Evolutionary conservation across 352 stramenopile genomes (phyloP).

Genomic region (Globisporangium orthogonon): DNA sequence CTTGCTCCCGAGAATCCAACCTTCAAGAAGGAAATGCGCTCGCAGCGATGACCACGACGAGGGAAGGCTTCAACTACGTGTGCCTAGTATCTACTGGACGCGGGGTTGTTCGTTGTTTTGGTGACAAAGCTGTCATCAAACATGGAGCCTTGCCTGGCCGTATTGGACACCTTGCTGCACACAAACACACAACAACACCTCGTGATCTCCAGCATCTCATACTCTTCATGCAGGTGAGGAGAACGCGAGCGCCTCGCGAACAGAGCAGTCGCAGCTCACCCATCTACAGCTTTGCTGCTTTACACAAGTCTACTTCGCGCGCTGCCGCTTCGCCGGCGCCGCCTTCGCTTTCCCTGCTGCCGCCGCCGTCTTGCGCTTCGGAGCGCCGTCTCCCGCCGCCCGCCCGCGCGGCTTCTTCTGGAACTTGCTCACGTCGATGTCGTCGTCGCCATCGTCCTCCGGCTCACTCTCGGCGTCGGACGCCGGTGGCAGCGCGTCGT

Average conservation of each 20-base stretch:
- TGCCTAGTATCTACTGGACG: too few relatives aligned
- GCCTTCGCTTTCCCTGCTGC: slow-evolving; percentile 31
- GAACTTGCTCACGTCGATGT: slow-evolving; percentile 67
- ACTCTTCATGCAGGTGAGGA: background rate
- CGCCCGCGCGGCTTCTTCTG: slow-evolving; percentile 63
- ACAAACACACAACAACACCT: too few relatives aligned
- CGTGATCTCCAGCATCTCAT: background rate
- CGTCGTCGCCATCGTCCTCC: slow-evolving; percentile 47
- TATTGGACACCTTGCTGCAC: too few relatives aligned
- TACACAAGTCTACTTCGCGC: slow-evolving; percentile 14
- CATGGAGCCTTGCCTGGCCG: too few relatives aligned
- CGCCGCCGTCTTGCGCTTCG: slow-evolving; percentile 49
- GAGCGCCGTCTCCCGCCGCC: slow-evolving; percentile 11
- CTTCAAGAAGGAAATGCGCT: too few relatives aligned
- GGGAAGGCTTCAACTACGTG: too few relatives aligned
- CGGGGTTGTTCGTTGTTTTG: too few relatives aligned
- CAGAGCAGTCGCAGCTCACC: too few relatives aligned
- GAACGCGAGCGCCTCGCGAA: background rate
- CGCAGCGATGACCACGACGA: too few relatives aligned
- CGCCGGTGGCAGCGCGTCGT: slow-evolving; percentile 38
- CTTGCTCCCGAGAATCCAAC: too few relatives aligned
- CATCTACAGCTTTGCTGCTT: too few relatives aligned
- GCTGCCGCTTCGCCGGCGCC: slow-evolving; percentile 50
- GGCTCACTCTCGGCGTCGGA: slow-evolving; percentile 72
- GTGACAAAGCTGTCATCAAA: too few relatives aligned